These are phyloP conservation scores for Asterophora lycoperdoides DNA, from an alignment of 768 basidiomycete genomes.

Conservation along the genomic window DNA sequence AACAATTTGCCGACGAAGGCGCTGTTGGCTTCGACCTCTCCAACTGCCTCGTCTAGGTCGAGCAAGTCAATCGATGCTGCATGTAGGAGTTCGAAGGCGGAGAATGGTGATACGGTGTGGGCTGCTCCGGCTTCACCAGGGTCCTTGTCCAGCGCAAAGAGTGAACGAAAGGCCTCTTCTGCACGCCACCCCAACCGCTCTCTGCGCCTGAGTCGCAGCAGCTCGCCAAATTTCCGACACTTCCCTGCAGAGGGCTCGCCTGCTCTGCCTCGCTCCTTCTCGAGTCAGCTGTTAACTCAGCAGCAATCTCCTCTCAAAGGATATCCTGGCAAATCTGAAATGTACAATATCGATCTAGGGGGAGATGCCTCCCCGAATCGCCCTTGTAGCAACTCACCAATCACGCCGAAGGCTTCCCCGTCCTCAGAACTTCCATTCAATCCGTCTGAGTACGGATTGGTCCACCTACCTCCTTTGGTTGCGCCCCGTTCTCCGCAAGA, in stretches of 20 bases:
- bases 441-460: constrained; percentile 36
- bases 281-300: constrained; percentile 10
- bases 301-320: constrained; percentile 2
- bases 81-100: no score
- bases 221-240: constrained; percentile 28
- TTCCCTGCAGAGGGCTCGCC: constrained; percentile 23
- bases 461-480: constrained; percentile 36
- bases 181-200: constrained; percentile 2
- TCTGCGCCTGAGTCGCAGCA: constrained; percentile 6
- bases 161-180: not conserved
- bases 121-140: no score
- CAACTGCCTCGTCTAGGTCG: no score
- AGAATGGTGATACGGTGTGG: no score
- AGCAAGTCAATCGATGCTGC: no score
- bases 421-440: constrained; percentile 28
- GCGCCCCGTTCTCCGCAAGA: constrained; percentile 11
- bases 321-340: not conserved
- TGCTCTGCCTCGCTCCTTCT: constrained; percentile 17
- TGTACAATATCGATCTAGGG: not conserved
- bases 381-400: not conserved
- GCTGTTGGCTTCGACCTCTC: no score
- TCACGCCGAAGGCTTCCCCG: not conserved
- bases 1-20: not conserved
- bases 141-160: no score
- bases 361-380: not conserved